Base-by-base conservation (phyloP, 176 grass and related monocot genomes). In the Paspalum vaginatum region DNA sequence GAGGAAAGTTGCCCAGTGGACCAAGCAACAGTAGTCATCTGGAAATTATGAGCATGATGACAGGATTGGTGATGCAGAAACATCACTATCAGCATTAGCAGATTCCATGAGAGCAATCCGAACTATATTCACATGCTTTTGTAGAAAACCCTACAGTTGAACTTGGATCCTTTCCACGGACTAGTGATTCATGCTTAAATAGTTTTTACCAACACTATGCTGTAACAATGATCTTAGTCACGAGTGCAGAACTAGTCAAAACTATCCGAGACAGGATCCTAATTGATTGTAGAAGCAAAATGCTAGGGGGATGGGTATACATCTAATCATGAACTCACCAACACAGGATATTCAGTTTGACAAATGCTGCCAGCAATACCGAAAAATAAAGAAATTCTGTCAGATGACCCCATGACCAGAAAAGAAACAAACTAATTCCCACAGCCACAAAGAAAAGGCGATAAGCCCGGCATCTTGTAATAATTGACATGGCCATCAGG, bases 281-380 rank as follows among this genome's bases (percentile, higher is more conserved):
- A 37, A 79, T 69, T 15, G 8, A 1, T 68, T 16, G 59, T 21
- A 52, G 16, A 27, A 49, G 8, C 21, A 70, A 48, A 45, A 48
- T 26, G n/a, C 21, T 9, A 20, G 14, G 15, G 9, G 14, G 21
- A 69, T 41, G 27, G 13, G n/a, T 9, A 37, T 27, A 45, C 9
- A 39, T 11, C 41, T 45, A 58, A 58, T 57, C 51, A 86, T 39
- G 22, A 44, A 68, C 27, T 59, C 20, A 77, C 24, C 47, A 73
- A 50, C 52, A 79, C 15, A 50, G 50, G 79, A 38, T 9, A 18
- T 46, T 41, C 66, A 87, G 40, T 4, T 80, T 59, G 52, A 37
- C 14, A 80, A 74, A 80, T 79, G 12, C 22, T 83, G 41, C 43
- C n/a, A 50, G 17, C 38, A 79, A 14, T 11, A 10, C 44, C 47